Evolutionary conservation across 306 rosid species (phyloP).

Genomic region (Cucurbita argyrosperma): DNA sequence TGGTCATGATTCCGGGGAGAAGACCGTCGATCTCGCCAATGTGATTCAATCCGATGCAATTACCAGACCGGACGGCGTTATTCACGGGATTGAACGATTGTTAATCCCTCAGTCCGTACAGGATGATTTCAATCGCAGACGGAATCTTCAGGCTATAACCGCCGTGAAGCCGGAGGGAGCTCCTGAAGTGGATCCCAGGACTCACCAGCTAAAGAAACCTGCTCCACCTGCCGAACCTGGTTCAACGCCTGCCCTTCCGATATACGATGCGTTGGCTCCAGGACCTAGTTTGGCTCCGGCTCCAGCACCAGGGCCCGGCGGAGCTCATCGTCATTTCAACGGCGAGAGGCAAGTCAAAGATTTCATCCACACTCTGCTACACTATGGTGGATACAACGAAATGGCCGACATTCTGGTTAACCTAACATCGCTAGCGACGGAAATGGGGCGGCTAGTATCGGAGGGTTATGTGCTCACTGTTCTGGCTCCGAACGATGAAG

Average conservation of each 20-base stretch:
- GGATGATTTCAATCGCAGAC: slow-evolving; percentile 14
- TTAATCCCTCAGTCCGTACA: slow-evolving; percentile 14
- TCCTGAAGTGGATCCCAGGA: slow-evolving; percentile 19
- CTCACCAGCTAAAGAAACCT: slow-evolving; percentile 15
- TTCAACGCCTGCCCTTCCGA: slow-evolving; percentile 13
- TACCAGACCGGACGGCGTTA: slow-evolving; percentile 14
- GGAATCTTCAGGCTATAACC: slow-evolving; percentile 7
- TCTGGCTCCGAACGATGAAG: slow-evolving; percentile 22
- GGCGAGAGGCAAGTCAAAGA: slow-evolving; percentile 17
- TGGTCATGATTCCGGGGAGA: slow-evolving; percentile 7
- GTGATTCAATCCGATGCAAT: slow-evolving; percentile 13
- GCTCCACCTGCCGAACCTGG: slow-evolving; percentile 13
- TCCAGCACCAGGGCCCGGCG: slow-evolving; percentile 19
- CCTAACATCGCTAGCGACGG: slow-evolving; percentile 15
- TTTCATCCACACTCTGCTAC: slow-evolving; percentile 15
- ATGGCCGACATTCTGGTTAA: slow-evolving; percentile 20
- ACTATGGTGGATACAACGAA: slow-evolving; percentile 18
- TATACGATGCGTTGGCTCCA: slow-evolving; percentile 16
- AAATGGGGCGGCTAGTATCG: slow-evolving; percentile 18
- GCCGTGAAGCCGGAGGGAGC: slow-evolving; percentile 22
- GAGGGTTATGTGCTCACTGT: slow-evolving; percentile 22
- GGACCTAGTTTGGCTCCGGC: slow-evolving; percentile 19
- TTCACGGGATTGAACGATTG: slow-evolving; percentile 20
- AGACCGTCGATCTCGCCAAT: slow-evolving; percentile 10
- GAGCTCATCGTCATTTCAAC: slow-evolving; percentile 15